Conservation (phyloP, 148 eudicot genomes). For the Camellia japonica region DNA sequence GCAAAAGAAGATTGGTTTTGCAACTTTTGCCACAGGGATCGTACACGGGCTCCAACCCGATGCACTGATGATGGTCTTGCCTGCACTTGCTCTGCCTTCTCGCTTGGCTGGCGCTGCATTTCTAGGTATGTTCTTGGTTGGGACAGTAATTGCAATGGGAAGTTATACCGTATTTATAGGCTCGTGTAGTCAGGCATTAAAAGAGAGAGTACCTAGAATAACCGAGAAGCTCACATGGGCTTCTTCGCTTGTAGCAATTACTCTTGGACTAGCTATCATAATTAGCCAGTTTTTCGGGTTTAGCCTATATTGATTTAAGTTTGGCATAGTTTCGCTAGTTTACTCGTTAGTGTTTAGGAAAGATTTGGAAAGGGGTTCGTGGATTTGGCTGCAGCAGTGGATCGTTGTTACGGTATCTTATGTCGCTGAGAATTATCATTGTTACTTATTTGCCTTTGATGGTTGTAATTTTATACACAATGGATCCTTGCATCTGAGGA, state of each 20-base stretch:
- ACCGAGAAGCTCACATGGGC: constrained; percentile 98
- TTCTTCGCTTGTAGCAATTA: constrained; percentile 83
- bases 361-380: neutral
- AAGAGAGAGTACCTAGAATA: constrained; percentile 82
- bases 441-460: neutral
- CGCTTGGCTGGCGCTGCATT: constrained; percentile 91
- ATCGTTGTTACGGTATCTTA: neutral
- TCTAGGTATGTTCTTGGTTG: constrained; percentile 81
- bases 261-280: constrained; percentile 72
- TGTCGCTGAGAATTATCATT: constrained; percentile 1
- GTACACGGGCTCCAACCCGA: too few species aligned
- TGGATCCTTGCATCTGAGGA: neutral
- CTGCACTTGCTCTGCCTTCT: constrained; percentile 93
- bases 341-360: neutral
- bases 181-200: constrained; percentile 88
- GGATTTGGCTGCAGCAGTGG: constrained; percentile 1
- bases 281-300: constrained; percentile 86
- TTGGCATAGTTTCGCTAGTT: neutral
- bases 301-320: constrained; percentile 57
- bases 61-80: too few species aligned
- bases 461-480: neutral
- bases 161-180: constrained; percentile 94
- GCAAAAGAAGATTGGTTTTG: constrained; percentile 84
- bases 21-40: too few species aligned
- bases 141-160: constrained; percentile 92